phyloP scores from a whole-genome alignment of 78 protist genomes.

The Dictyostelium purpureum region DNA sequence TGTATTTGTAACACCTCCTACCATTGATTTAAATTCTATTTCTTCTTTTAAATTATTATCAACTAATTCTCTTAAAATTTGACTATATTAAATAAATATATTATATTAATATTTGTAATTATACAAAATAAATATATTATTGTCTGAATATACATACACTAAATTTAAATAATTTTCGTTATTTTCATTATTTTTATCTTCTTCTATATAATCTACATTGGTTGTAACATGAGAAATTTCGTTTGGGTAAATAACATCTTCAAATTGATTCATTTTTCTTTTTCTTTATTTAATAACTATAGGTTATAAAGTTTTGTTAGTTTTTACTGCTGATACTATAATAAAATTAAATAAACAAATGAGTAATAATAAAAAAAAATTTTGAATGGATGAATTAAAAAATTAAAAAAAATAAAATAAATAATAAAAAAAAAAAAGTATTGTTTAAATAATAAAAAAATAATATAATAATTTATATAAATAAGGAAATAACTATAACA shows the following conservation, averaged over 20 bases:
- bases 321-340: no score
- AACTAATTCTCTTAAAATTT: conserved; percentile 55
- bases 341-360: no score
- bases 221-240: not conserved
- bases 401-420: no score
- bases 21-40: conserved; percentile 59
- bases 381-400: no score
- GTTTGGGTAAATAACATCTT: not conserved
- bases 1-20: conserved; percentile 75
- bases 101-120: not conserved
- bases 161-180: not conserved
- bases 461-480: no score
- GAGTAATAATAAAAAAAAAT: not conserved
- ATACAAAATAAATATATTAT: not conserved
- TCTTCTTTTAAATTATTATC: conserved; percentile 46
- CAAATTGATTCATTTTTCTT: not conserved
- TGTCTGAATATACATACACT: not conserved
- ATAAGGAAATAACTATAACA: no score
- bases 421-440: no score
- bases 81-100: not conserved
- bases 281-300: not conserved
- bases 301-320: no score
- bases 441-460: no score
- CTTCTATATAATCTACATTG: not conserved
- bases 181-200: not conserved